phyloP scores from a whole-genome alignment of 805 yeast species.

The Wickerhamomyces strasburgensis region DNA sequence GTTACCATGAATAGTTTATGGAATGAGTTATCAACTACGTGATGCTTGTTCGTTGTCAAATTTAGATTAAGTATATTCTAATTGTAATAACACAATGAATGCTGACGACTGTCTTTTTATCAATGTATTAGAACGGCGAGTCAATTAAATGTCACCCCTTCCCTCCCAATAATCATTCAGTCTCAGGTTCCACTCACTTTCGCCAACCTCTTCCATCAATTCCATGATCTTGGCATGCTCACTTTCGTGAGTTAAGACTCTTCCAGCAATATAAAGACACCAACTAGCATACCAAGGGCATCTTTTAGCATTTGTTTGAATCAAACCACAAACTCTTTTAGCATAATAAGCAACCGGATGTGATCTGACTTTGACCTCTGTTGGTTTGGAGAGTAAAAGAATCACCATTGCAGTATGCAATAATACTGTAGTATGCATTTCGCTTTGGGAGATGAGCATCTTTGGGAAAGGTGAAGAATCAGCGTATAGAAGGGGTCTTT shows the following conservation, averaged over 20 bases:
- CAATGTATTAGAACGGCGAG: no score
- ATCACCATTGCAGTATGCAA: slow-evolving; percentile 9
- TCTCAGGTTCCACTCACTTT: slow-evolving; percentile 18
- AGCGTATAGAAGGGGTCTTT: neutral
- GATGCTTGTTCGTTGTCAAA: no score
- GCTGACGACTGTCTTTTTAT: no score
- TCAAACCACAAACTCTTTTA: slow-evolving; percentile 15
- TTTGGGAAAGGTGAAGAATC: slow-evolving; percentile 10
- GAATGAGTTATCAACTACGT: slow-evolving; percentile 20
- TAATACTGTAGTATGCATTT: slow-evolving; percentile 6
- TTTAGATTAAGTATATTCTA: no score
- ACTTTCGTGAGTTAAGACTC: slow-evolving; percentile 21
- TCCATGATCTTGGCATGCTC: slow-evolving; percentile 23
- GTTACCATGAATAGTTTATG: slow-evolving; percentile 24
- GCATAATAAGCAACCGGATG: slow-evolving; percentile 22
- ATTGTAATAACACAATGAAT: no score
- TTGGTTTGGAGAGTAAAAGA: slow-evolving; percentile 11
- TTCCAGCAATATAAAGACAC: slow-evolving; percentile 19
- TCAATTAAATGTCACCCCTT: slow-evolving; percentile 11
- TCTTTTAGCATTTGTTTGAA: slow-evolving; percentile 5
- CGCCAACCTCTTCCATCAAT: slow-evolving; percentile 19
- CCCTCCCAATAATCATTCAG: slow-evolving; percentile 27
- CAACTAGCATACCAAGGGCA: slow-evolving; percentile 13
- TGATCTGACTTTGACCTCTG: slow-evolving; percentile 9
- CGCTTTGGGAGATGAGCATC: slow-evolving; percentile 3